A percentile compares a stretch with the other conserved stretches of the same genome.
These are phyloP conservation scores for Millerozyma acaciae DNA, from an alignment of 805 yeast genomes.

Conservation along the genomic window DNA sequence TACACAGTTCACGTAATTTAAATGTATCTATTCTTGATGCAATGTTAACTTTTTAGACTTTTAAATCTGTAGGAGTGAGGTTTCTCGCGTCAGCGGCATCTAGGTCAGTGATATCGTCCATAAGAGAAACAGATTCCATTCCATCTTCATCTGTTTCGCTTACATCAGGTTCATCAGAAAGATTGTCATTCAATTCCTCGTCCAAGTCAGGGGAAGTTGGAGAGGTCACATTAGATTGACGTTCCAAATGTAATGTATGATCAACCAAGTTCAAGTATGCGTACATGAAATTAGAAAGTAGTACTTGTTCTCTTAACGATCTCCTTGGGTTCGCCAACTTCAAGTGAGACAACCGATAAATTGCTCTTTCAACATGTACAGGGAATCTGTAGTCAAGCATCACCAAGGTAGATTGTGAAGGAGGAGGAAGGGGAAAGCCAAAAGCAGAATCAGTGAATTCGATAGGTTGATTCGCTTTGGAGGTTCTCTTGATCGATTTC, in stretches of 20 bases:
- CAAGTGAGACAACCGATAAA: slow-evolving; percentile 86
- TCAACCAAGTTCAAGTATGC: slow-evolving; percentile 92
- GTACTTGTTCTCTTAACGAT: slow-evolving; percentile 86
- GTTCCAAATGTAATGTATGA: slow-evolving; percentile 74
- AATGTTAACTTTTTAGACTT: slow-evolving; percentile 8
- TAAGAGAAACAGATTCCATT: slow-evolving; percentile 1
- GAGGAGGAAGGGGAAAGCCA: slow-evolving; percentile 83
- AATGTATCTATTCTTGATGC: too few species aligned
- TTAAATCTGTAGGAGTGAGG: not conserved
- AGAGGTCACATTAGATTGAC: slow-evolving; percentile 41
- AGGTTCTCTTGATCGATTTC: slow-evolving; percentile 37
- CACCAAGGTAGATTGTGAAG: slow-evolving; percentile 68
- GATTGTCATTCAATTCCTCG: slow-evolving; percentile 10
- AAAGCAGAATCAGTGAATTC: slow-evolving; percentile 71
- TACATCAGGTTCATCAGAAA: too few species aligned
- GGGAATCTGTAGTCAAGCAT: slow-evolving; percentile 88
- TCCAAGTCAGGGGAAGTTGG: slow-evolving; percentile 7
- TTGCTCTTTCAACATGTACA: slow-evolving; percentile 92
- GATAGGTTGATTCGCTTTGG: slow-evolving; percentile 43
- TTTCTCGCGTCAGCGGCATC: slow-evolving; percentile 8
- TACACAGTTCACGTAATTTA: too few species aligned
- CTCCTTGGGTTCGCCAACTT: slow-evolving; percentile 93
- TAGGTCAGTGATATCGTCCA: slow-evolving; percentile 5
- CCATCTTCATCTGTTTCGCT: slow-evolving; percentile 4
- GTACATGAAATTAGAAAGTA: slow-evolving; percentile 94